Percentiles rank a stretch among this genome's conserved stretches.
These are phyloP conservation scores for Phaeomoniella chlamydospora DNA, from an alignment of 2,329 filamentous ascomycete genomes.

Conservation along the genomic window DNA sequence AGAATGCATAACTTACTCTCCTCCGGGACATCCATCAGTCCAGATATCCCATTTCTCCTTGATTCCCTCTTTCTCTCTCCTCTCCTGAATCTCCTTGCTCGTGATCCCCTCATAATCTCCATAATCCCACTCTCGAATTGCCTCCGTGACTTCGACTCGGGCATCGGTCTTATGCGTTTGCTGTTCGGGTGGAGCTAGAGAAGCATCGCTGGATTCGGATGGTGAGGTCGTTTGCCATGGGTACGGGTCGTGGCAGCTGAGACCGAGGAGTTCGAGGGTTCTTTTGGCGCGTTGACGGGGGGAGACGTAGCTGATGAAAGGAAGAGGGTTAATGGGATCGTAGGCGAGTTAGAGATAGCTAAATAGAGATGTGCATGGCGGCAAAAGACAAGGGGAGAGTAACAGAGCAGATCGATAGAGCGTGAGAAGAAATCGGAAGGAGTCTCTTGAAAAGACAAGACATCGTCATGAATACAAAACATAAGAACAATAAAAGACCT, in stretches of 20 bases:
- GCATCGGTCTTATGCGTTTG: constrained; percentile 39
- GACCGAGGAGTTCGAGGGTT: constrained; percentile 76
- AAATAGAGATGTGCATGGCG: too few species aligned
- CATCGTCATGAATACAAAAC: too few species aligned
- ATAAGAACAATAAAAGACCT: constrained; percentile 19
- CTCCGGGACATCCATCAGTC: constrained; percentile 73
- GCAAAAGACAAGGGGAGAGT: too few species aligned
- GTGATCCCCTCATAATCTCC: constrained; percentile 76
- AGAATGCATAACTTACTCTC: constrained; percentile 47
- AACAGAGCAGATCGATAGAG: too few species aligned
- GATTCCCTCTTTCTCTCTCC: constrained; percentile 41
- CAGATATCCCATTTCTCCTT: constrained; percentile 70
- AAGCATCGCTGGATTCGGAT: constrained; percentile 7
- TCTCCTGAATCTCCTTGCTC: constrained; percentile 49
- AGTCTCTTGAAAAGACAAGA: too few species aligned
- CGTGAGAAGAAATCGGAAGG: too few species aligned
- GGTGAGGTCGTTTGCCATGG: constrained; percentile 48
- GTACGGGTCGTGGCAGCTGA: constrained; percentile 53
- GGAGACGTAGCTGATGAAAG: constrained; percentile 54
- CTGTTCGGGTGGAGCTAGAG: constrained; percentile 18
- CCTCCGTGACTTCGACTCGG: constrained; percentile 51
- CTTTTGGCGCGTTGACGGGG: constrained; percentile 71
- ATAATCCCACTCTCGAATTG: constrained; percentile 77
- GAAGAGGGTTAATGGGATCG: constrained; percentile 2
- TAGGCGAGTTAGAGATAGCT: too few species aligned